Conservation (phyloP, 768 basidiomycete species). For the Erythrobasidium yunnanense region DNA sequence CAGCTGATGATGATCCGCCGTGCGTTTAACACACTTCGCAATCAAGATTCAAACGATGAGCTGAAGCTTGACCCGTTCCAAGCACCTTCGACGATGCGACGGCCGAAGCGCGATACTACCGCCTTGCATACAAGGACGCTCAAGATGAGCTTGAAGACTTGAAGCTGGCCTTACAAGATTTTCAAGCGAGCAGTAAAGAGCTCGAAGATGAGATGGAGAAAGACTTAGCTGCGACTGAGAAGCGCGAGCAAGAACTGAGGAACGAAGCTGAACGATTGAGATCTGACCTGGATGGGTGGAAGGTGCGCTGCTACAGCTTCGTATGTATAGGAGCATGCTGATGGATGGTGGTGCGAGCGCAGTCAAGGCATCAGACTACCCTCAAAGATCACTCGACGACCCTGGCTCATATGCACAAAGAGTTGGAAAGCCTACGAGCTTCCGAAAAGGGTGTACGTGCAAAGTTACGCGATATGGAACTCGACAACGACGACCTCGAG, state of each 20-base stretch:
- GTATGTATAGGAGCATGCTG: too few relatives aligned
- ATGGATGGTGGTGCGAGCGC: too few relatives aligned
- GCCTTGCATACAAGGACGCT: constrained; percentile 41
- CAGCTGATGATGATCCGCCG: constrained; percentile 10
- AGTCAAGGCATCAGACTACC: constrained; percentile 42
- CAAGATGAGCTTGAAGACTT: constrained; percentile 76
- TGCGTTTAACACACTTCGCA: not conserved
- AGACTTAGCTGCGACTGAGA: constrained; percentile 78
- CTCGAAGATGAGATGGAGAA: constrained; percentile 85
- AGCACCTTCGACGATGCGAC: not conserved
- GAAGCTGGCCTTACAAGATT: constrained; percentile 72
- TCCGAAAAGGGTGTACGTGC: constrained; percentile 61
- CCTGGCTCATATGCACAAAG: constrained; percentile 77
- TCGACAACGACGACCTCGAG: constrained; percentile 97
- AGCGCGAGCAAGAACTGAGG: constrained; percentile 51
- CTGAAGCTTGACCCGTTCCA: not conserved
- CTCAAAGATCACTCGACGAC: constrained; percentile 64
- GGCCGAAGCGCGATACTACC: constrained; percentile 35
- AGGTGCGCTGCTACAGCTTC: constrained; percentile 65
- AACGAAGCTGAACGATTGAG: constrained; percentile 53
- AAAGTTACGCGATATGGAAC: constrained; percentile 75
- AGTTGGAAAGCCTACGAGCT: constrained; percentile 70
- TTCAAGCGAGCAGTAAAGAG: constrained; percentile 75
- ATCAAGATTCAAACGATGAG: not conserved
- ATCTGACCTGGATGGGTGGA: constrained; percentile 78